Evolutionary conservation across 2,329 filamentous ascomycete genomes (phyloP).

Genomic region (Pseudogymnoascus sp.): DNA sequence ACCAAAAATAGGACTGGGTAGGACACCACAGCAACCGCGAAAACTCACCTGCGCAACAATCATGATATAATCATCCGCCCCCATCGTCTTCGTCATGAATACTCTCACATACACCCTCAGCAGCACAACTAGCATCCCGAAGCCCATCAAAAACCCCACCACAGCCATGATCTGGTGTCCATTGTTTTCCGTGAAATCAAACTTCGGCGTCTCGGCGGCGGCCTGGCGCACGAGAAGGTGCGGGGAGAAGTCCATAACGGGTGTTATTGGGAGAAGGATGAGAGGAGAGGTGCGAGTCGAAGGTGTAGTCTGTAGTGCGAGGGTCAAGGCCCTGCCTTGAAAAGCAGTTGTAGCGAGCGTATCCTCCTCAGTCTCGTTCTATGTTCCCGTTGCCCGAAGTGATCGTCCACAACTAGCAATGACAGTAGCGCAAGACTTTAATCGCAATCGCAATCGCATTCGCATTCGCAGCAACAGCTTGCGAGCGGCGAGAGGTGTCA

Average conservation of each 20-base stretch:
- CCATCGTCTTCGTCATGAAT: constrained; percentile 36
- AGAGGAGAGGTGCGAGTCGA: not conserved
- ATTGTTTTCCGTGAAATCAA: constrained; percentile 27
- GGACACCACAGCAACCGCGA: constrained; percentile 4
- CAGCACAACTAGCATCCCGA: constrained; percentile 29
- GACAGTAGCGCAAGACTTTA: not conserved
- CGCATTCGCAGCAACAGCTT: not conserved
- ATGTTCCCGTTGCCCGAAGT: not conserved
- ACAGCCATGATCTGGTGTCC: constrained; percentile 31
- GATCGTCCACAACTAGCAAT: not conserved
- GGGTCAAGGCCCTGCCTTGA: not conserved
- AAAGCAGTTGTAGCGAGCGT: not conserved
- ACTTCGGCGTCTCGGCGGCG: not conserved
- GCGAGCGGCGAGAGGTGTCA: not conserved
- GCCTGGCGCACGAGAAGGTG: not conserved
- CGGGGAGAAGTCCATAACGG: not conserved
- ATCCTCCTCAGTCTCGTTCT: not conserved
- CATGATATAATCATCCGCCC: constrained; percentile 40
- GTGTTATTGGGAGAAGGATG: not conserved
- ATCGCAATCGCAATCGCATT: not conserved
- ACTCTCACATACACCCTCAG: constrained; percentile 36
- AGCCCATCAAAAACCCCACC: constrained; percentile 29
- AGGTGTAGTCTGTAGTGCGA: not conserved
- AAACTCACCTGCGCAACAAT: constrained; percentile 32
- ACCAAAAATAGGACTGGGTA: constrained; percentile 17